phyloP scores from a whole-genome alignment of 257 asterid species.

The Paulownia fortunei region DNA sequence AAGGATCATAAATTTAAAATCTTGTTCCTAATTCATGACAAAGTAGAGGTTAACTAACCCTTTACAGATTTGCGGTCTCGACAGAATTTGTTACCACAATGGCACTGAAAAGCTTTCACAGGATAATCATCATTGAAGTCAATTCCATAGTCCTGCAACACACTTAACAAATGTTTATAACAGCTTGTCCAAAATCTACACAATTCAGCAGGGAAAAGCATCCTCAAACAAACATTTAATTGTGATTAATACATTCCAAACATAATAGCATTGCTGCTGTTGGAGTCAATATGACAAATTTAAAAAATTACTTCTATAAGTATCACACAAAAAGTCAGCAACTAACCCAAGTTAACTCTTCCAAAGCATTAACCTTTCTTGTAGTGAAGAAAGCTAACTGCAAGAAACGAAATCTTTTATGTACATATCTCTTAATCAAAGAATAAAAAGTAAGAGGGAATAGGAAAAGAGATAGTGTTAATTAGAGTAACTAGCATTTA shows the following conservation, averaged over 20 bases:
- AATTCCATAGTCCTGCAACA: constrained; percentile 63
- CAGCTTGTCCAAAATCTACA: not conserved
- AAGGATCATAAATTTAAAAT: not conserved
- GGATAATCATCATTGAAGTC: constrained; percentile 50
- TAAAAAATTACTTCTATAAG: not conserved
- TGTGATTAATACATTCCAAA: not conserved
- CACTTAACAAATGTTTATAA: constrained; percentile 22
- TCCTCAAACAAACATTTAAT: not conserved
- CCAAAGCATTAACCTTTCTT: constrained; percentile 57
- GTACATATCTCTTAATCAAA: not conserved
- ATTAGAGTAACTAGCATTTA: not conserved
- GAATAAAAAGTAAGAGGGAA: not conserved
- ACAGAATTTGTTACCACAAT: constrained; percentile 56
- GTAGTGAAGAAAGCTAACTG: constrained; percentile 75
- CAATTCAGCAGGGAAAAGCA: not conserved
- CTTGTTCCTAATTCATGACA: not conserved
- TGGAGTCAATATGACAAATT: not conserved
- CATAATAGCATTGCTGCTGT: not conserved
- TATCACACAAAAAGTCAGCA: not conserved
- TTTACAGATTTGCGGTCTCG: constrained; percentile 40
- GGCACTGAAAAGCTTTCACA: constrained; percentile 52
- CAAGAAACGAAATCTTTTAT: constrained; percentile 5
- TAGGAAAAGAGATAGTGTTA: not conserved
- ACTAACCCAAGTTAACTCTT: constrained; percentile 75
- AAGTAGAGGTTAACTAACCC: constrained; percentile 33